phyloP scores from a whole-genome alignment of 805 yeast species.

The Ogataea zsoltii region DNA sequence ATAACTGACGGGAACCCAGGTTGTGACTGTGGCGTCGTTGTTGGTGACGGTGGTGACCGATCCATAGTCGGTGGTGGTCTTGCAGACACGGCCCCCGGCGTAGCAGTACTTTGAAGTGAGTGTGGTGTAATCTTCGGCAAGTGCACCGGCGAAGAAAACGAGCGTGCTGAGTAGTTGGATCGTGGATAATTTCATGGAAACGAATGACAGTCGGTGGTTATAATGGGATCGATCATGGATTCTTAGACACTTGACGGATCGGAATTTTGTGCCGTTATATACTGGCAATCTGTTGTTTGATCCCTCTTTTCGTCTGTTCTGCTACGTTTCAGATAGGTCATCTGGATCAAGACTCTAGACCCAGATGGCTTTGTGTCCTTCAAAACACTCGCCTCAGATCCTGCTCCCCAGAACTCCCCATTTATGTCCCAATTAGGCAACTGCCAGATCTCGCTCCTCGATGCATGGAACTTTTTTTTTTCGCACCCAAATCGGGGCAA shows the following conservation, averaged over 20 bases:
- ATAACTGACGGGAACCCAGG: conserved; percentile 14
- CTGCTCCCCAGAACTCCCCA: not conserved
- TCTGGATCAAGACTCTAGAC: not conserved
- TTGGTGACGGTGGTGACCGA: conserved; percentile 14
- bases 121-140: conserved; percentile 20
- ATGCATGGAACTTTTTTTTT: conserved; percentile 6
- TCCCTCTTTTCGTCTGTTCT: not conserved
- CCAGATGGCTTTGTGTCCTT: too few relatives aligned
- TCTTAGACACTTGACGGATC: not conserved
- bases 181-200: conserved; percentile 2
- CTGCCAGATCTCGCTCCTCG: conserved; percentile 6
- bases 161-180: conserved; percentile 3
- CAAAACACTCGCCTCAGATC: too few relatives aligned
- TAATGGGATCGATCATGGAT: not conserved
- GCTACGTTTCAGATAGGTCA: conserved; percentile 4
- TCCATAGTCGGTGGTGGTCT: conserved; percentile 20
- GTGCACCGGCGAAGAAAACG: conserved; percentile 2
- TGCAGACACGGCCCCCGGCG: conserved; percentile 22
- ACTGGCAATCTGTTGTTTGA: not conserved
- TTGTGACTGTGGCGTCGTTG: conserved; percentile 10
- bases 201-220: conserved; percentile 3
- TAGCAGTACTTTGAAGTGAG: conserved; percentile 18
- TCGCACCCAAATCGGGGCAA: too few relatives aligned
- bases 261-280: conserved; percentile 3
- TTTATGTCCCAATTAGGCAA: conserved; percentile 11